A percentile compares a stretch with the other conserved stretches of the same genome.
phyloP scores from a whole-genome alignment of 108 stramenopile species.

The Cylindrotheca closterium region DNA sequence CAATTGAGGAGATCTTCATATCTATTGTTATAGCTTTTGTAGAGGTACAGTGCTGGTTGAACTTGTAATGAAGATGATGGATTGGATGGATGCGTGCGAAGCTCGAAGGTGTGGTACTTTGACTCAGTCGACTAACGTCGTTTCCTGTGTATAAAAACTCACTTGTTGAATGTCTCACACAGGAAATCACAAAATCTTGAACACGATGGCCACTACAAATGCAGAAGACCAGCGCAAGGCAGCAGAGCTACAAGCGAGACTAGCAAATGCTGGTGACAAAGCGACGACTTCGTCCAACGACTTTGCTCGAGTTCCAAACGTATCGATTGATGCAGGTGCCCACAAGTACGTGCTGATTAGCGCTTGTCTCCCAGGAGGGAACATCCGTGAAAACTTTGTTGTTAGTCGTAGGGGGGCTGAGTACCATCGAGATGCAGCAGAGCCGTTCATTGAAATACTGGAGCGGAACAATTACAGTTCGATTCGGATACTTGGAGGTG shows the following conservation, averaged over 20 bases:
- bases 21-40: no score
- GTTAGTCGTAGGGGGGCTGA: conserved; percentile 48
- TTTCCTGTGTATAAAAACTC: no score
- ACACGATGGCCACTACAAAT: conserved; percentile 53
- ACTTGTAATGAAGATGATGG: no score
- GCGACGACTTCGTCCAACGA: background rate
- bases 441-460: conserved; percentile 59
- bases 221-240: conserved; percentile 72
- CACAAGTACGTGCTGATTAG: conserved; percentile 82
- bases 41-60: no score
- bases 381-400: conserved; percentile 52
- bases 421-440: conserved; percentile 83
- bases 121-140: no score
- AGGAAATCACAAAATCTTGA: background rate
- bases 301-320: conserved; percentile 42
- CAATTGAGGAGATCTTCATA: no score
- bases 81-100: no score
- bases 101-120: no score
- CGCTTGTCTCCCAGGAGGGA: conserved; percentile 36
- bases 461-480: conserved; percentile 52
- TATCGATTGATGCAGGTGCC: conserved; percentile 66
- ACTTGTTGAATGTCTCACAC: no score
- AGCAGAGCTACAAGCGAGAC: conserved; percentile 54
- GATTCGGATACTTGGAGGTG: conserved; percentile 75
- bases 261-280: conserved; percentile 15